Conservation (phyloP, 257 asterid species). For the Cruciata laevipes region DNA sequence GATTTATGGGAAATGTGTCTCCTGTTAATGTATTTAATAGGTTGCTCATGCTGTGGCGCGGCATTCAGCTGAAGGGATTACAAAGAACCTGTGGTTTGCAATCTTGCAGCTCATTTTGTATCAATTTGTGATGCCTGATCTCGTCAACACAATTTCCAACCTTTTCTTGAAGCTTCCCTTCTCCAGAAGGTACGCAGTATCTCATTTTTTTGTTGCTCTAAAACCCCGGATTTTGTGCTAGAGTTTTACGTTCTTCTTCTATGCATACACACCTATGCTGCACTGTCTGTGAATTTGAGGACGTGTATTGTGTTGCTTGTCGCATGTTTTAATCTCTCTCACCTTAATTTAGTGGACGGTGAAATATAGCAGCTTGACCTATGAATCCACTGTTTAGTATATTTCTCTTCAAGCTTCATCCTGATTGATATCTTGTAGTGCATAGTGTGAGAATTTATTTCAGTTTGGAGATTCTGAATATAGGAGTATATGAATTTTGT, state of each 20-base stretch:
- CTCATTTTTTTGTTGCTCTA: background rate
- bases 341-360: background rate
- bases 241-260: background rate
- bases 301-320: background rate
- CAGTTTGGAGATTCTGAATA: background rate
- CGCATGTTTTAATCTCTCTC: background rate
- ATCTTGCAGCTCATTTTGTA: conserved; percentile 67
- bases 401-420: background rate
- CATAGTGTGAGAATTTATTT: background rate
- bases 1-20: background rate
- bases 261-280: background rate
- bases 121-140: conserved; percentile 82
- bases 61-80: conserved; percentile 73
- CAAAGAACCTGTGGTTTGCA: conserved; percentile 75
- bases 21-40: conserved; percentile 35
- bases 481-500: background rate
- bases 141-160: conserved; percentile 71
- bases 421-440: background rate
- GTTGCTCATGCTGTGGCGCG: conserved; percentile 94
- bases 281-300: background rate
- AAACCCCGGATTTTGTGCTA: background rate
- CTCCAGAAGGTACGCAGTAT: conserved; percentile 58
- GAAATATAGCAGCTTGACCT: conserved; percentile 1
- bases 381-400: background rate
- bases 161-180: conserved; percentile 86